Percentiles rank a stretch among this genome's conserved stretches.
phyloP scores from a whole-genome alignment of 352 stramenopile genomes.

The Pythium insidiosum region DNA sequence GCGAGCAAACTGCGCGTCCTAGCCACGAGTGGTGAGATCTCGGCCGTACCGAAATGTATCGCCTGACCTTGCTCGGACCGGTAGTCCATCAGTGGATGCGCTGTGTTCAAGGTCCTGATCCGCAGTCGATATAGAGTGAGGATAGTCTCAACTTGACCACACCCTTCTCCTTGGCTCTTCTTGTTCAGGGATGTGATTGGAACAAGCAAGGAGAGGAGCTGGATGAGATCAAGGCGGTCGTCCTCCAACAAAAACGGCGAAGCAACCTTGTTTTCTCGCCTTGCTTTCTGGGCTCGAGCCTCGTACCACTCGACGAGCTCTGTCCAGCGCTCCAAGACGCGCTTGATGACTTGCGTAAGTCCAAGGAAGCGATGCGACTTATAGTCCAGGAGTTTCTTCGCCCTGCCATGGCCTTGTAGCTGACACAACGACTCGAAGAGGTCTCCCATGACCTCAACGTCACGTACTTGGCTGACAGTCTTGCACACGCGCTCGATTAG shows the following conservation, averaged over 20 bases:
- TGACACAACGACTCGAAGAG: slow-evolving; percentile 2
- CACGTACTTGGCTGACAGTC: not conserved
- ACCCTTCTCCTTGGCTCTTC: not conserved
- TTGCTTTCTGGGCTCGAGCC: not conserved
- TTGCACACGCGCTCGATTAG: not conserved
- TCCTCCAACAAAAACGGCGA: not conserved
- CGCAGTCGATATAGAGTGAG: slow-evolving; percentile 2
- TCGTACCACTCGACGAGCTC: slow-evolving; percentile 1
- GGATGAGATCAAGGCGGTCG: not conserved
- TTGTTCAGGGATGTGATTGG: slow-evolving; percentile 2
- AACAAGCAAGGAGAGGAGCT: slow-evolving; percentile 2
- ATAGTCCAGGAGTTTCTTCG: not conserved
- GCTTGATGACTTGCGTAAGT: not conserved
- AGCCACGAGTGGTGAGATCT: not conserved
- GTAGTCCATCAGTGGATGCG: not conserved
- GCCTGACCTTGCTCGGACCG: not conserved
- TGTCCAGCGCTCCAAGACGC: not conserved
- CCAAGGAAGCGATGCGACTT: slow-evolving; percentile 6
- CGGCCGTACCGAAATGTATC: not conserved
- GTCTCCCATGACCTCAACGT: not conserved
- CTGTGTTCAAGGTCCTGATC: not conserved
- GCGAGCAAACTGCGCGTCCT: not conserved
- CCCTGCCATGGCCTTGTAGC: not conserved
- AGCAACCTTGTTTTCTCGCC: not conserved
- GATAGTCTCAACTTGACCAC: not conserved